Evolutionary conservation across 106 monocot species (phyloP).

Genomic region (Agapanthus africanus): DNA sequence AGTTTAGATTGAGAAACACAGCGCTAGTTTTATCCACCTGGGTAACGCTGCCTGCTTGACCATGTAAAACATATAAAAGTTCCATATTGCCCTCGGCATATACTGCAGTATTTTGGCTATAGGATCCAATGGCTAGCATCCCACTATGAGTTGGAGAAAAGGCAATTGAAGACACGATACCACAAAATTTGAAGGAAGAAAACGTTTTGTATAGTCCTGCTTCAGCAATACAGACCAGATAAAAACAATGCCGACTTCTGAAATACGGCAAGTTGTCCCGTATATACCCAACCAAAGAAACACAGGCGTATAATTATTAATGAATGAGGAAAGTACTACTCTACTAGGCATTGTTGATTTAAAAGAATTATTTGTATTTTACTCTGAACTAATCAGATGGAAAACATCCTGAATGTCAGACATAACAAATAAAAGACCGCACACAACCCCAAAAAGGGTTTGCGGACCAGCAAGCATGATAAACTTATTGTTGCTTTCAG

Average conservation of each 20-base stretch:
- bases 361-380: background rate
- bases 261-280: background rate
- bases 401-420: background rate
- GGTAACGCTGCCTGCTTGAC: slow-evolving; percentile 91
- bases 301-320: background rate
- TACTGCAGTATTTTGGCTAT: slow-evolving; percentile 72
- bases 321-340: slow-evolving; percentile 1
- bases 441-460: background rate
- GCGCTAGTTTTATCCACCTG: slow-evolving; percentile 38
- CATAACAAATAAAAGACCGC: background rate
- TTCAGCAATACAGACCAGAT: background rate
- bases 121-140: slow-evolving; percentile 84
- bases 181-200: slow-evolving; percentile 8
- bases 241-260: background rate
- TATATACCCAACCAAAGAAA: background rate
- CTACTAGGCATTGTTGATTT: background rate
- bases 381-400: background rate
- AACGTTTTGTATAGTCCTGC: background rate
- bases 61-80: slow-evolving; percentile 90
- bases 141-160: slow-evolving; percentile 69
- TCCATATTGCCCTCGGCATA: slow-evolving; percentile 90
- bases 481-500: background rate
- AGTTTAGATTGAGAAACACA: background rate
- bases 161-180: slow-evolving; percentile 78
- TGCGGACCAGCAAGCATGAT: background rate